Conservation (phyloP, 345 rosid genomes). For the Bretschneidera sinensis region DNA sequence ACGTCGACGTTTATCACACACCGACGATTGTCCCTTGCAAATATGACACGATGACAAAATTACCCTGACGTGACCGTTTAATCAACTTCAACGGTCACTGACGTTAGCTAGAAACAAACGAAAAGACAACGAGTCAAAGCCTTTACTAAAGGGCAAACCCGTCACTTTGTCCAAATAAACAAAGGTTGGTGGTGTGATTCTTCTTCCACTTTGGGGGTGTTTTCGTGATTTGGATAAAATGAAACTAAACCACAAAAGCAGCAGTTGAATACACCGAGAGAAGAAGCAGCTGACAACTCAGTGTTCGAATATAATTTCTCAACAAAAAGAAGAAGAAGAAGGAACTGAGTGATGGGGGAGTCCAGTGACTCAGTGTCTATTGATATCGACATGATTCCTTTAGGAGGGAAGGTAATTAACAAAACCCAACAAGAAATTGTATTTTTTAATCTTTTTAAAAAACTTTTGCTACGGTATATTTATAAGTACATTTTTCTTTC, state of each 20-base stretch:
- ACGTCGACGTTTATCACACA: slow-evolving; percentile 15
- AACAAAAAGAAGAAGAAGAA: background rate
- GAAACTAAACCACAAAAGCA: background rate
- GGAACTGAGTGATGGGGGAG: slow-evolving; percentile 35
- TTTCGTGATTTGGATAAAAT: slow-evolving; percentile 2
- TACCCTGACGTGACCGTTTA: slow-evolving; percentile 24
- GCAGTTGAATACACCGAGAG: background rate
- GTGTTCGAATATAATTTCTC: slow-evolving; percentile 1
- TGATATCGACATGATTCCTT: slow-evolving; percentile 37
- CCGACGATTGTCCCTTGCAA: background rate
- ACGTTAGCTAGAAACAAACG: slow-evolving; percentile 1
- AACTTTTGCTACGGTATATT: background rate
- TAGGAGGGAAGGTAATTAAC: slow-evolving; percentile 49
- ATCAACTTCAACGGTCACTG: slow-evolving; percentile 33
- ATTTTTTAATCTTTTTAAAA: no score
- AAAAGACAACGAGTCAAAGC: slow-evolving; percentile 7
- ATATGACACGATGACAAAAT: background rate
- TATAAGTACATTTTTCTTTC: background rate
- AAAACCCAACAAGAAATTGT: background rate
- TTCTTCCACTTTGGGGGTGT: background rate
- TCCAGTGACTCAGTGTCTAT: slow-evolving; percentile 49
- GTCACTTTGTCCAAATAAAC: background rate
- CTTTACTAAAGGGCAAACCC: background rate
- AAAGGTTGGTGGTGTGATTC: background rate
- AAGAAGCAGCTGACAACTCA: slow-evolving; percentile 5